Conservation (phyloP, 1,139 yeast species). For the Taiozyma sp. region DNA sequence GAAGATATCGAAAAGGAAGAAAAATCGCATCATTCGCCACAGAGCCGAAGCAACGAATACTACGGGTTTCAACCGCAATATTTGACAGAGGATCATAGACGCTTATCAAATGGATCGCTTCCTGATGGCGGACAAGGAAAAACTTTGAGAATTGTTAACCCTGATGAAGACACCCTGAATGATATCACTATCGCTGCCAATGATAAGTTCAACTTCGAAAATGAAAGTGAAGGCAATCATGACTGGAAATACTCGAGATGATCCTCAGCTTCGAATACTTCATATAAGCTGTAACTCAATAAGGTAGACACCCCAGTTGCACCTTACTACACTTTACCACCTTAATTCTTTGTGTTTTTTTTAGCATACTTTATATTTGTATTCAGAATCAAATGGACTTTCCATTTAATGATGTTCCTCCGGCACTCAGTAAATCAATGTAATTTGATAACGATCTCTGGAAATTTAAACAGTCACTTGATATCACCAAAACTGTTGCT, state of each 20-base stretch:
- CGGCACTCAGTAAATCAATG: too few species aligned
- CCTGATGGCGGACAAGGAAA: conserved; percentile 42
- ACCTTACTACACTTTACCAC: neutral
- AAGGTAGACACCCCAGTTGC: too few species aligned
- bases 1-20: neutral
- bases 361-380: neutral
- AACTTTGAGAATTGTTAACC: conserved; percentile 4
- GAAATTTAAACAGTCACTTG: too few species aligned
- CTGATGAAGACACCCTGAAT: neutral
- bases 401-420: too few species aligned
- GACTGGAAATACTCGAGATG: neutral
- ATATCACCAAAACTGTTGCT: neutral
- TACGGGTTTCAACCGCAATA: conserved; percentile 24
- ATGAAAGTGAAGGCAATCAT: neutral
- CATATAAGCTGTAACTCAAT: neutral
- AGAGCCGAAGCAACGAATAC: neutral
- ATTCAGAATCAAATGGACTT: neutral
- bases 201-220: neutral
- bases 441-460: too few species aligned
- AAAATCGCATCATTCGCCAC: neutral
- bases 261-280: neutral
- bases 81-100: conserved; percentile 22
- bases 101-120: conserved; percentile 60
- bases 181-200: neutral
- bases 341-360: neutral